Conservation (phyloP, 768 basidiomycete genomes). For the Mycena polygramma region DNA sequence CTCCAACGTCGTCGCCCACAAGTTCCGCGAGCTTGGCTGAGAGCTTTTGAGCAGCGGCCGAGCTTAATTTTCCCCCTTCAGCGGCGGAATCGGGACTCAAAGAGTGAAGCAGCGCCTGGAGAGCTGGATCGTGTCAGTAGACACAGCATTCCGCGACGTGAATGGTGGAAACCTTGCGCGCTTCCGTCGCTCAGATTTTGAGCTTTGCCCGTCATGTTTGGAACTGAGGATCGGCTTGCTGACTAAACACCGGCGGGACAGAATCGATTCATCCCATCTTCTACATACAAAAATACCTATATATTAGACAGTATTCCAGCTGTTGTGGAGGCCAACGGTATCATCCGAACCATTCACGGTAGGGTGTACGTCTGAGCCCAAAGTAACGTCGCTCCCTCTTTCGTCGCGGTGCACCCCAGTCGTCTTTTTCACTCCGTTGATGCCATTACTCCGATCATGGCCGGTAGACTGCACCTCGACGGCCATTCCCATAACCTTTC, state of each 20-base stretch:
- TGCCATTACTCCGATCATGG: constrained; percentile 17
- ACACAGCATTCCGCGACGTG: constrained; percentile 22
- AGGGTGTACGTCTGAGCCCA: constrained; percentile 50
- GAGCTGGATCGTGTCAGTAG: constrained; percentile 46
- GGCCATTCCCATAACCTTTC: constrained; percentile 51
- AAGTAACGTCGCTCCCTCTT: constrained; percentile 38
- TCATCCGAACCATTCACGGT: constrained; percentile 76
- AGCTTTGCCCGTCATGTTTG: constrained; percentile 37
- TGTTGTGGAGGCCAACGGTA: constrained; percentile 85
- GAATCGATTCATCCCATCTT: too few relatives aligned
- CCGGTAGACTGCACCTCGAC: constrained; percentile 12
- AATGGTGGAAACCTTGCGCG: constrained; percentile 45
- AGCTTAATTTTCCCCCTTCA: constrained; percentile 50
- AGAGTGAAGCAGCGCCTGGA: constrained; percentile 57
- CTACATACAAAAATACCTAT: too few relatives aligned
- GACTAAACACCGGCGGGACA: constrained; percentile 14
- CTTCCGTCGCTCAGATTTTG: constrained; percentile 46
- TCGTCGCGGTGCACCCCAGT: constrained; percentile 28
- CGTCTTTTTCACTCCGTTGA: constrained; percentile 17
- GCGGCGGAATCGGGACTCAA: constrained; percentile 49
- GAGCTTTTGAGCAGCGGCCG: constrained; percentile 65
- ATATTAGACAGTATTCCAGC: constrained; percentile 59
- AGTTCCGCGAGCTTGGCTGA: constrained; percentile 73
- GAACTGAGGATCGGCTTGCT: constrained; percentile 1
- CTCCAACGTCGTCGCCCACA: constrained; percentile 58